Percentiles rank a stretch among this genome's conserved stretches.
These are phyloP conservation scores for Lepidopterella palustris DNA, from an alignment of 495 filamentous ascomycete genomes.

Conservation along the genomic window DNA sequence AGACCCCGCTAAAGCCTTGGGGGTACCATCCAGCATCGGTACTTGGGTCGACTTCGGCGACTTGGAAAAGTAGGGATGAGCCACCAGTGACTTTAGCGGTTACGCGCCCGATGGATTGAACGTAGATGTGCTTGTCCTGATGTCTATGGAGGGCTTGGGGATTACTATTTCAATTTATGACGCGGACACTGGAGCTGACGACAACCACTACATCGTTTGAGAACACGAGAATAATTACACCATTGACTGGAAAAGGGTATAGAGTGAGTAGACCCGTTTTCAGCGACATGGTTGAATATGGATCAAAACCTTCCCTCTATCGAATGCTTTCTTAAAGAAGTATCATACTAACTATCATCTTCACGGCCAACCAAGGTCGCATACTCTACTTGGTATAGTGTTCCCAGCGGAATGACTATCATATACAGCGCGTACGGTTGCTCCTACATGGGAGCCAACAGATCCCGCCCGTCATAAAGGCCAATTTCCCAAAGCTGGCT, in stretches of 20 bases:
- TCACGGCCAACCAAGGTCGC: not conserved
- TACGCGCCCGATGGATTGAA: not conserved
- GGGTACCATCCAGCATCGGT: not conserved
- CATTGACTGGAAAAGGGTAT: not conserved
- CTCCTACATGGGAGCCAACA: not conserved
- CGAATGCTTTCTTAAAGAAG: not conserved
- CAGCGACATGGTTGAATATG: not conserved
- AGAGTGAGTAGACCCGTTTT: not conserved
- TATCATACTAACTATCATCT: not conserved
- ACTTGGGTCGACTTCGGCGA: not conserved
- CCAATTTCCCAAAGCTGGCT: not conserved
- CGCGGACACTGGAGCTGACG: not conserved
- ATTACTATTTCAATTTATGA: not conserved
- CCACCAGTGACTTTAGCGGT: not conserved
- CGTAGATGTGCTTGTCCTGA: not conserved
- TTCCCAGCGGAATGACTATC: not conserved
- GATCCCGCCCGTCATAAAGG: not conserved
- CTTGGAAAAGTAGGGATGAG: not conserved
- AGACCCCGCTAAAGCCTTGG: not conserved
- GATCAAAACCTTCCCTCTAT: not conserved
- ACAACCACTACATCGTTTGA: not conserved
- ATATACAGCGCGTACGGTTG: not conserved
- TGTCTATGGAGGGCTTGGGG: not conserved
- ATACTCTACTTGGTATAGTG: not conserved
- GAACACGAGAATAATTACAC: not conserved